Base-by-base conservation (phyloP, 2,329 filamentous ascomycete genomes). In the Cladophialophora bantiana region DNA sequence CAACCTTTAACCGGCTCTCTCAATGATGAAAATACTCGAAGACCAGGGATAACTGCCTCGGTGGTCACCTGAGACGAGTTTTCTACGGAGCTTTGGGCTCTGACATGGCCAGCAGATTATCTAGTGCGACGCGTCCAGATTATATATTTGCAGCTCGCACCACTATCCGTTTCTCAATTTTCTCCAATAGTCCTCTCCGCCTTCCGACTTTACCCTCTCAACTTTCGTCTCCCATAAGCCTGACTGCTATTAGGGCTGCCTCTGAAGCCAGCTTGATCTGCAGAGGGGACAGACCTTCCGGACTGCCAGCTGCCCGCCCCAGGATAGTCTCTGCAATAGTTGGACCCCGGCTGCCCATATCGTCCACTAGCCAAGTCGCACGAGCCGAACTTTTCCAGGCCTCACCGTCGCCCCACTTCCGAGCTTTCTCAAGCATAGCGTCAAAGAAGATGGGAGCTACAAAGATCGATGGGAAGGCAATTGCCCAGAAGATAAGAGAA, bases 391-490 rank as follows among this genome's bases (percentile, higher is more conserved):
- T 68, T 59, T 67, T 62, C 67, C 62, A 69, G 67, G 64, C 67
- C 64, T 71, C 63, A 64, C 76, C 76, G 62, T 72, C 62, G 45
- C 34, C 12, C 10, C 36, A n/a, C 12, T 48, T 58, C 52, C 59
- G 64, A 45, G 7, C n/a, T 53, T 86, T 88, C 75, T 83, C 83
- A 70, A 82, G 77, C 73, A 88, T 85, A 70, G 73, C 82, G 73
- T 76, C 82, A 80, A 84, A 81, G 77, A 84, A 82, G 76, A 98
- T 97, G 94, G 88, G 88, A 74, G 94, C 93, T 73, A 88, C 86
- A 75, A 97, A 93, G 84, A 95, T 99, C 75, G 95, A 99, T 83
- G 95, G 95, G 83, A 97, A 90, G 64, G 93, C 92, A 78, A 93
- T 98, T 83, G 95, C 95, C 74, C 96, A 94, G 84, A 86, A 84